Conservation (phyloP, 306 rosid genomes). For the Mimosa bimucronata region DNA sequence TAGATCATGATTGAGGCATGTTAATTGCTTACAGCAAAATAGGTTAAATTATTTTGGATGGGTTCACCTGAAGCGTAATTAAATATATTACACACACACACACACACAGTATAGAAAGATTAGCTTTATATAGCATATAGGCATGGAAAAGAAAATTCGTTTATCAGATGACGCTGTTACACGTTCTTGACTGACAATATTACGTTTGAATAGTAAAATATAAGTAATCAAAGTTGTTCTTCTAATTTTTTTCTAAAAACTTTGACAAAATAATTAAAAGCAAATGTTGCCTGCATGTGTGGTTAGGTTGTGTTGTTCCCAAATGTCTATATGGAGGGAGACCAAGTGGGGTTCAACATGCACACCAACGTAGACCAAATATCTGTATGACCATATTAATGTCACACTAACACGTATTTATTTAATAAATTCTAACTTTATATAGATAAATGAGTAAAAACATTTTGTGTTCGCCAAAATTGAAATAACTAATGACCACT, state of each 20-base stretch:
- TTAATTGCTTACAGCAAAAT: not conserved
- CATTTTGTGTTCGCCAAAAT: not conserved
- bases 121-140: no score
- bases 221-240: not conserved
- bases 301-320: not conserved
- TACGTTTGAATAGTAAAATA: not conserved
- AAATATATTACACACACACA: no score
- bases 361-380: not conserved
- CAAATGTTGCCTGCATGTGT: not conserved
- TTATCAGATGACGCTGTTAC: not conserved
- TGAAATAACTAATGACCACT: not conserved
- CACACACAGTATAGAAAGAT: no score
- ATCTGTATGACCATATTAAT: not conserved
- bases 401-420: not conserved
- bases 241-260: not conserved
- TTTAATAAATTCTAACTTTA: not conserved
- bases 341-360: slow-evolving; percentile 5
- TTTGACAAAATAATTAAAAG: not conserved
- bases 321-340: not conserved
- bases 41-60: not conserved
- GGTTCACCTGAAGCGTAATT: not conserved
- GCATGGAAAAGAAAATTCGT: not conserved
- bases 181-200: not conserved
- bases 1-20: not conserved
- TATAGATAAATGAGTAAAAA: no score